These are phyloP conservation scores for Phoma sp. DNA, from an alignment of 2,329 filamentous ascomycete genomes.

Conservation along the genomic window DNA sequence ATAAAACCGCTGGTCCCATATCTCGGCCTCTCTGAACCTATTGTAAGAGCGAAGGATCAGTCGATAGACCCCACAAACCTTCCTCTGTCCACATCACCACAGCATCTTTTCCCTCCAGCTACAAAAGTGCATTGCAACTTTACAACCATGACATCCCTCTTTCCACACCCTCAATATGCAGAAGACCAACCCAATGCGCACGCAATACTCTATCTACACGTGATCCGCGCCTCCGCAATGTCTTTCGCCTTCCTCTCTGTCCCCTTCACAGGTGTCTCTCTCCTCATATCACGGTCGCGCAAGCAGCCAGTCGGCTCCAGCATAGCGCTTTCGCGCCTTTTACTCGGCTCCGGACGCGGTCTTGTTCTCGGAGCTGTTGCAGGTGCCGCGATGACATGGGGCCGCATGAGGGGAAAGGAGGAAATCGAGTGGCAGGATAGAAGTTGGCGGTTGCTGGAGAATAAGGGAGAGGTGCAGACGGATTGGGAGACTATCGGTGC, in stretches of 20 bases:
- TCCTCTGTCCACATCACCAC: no score
- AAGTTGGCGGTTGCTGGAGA: constrained; percentile 66
- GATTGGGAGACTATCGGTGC: constrained; percentile 63
- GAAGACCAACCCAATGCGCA: constrained; percentile 66
- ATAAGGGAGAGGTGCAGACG: constrained; percentile 58
- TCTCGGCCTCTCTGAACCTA: no score
- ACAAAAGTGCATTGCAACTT: not conserved
- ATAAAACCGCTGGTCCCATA: not conserved
- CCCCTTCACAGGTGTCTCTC: constrained; percentile 40
- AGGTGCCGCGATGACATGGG: constrained; percentile 52
- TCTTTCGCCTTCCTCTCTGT: constrained; percentile 58
- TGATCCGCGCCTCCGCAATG: constrained; percentile 62
- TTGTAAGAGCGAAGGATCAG: no score
- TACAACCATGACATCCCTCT: constrained; percentile 59
- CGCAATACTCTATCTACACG: constrained; percentile 65
- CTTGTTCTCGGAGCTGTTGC: constrained; percentile 55
- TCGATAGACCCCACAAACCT: no score
- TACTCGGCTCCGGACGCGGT: constrained; percentile 56
- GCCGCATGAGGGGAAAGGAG: constrained; percentile 62
- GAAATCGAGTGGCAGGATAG: constrained; percentile 70
- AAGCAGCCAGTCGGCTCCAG: constrained; percentile 16
- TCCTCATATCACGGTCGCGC: constrained; percentile 19
- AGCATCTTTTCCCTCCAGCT: no score
- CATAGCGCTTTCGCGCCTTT: constrained; percentile 30
- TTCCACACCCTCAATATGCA: constrained; percentile 62